Percentiles rank a stretch among this genome's conserved stretches.
Evolutionary conservation across 768 basidiomycete genomes (phyloP).

Genomic region (Mycena alexandri): DNA sequence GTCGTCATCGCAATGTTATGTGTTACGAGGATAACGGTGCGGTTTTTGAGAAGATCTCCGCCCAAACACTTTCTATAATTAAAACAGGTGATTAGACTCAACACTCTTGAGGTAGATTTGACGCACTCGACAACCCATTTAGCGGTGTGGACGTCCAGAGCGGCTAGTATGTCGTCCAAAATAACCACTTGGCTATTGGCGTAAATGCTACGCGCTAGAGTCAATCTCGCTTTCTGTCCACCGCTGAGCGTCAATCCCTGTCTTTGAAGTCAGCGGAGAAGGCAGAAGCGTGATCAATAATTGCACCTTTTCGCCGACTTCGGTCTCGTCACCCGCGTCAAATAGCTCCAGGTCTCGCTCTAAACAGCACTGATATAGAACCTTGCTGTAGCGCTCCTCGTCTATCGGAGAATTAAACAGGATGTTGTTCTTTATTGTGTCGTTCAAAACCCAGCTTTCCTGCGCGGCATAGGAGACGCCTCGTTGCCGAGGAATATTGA

Average conservation of each 20-base stretch:
- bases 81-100: no score
- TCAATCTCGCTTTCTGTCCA: slow-evolving; percentile 62
- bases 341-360: slow-evolving; percentile 80
- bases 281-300: slow-evolving; percentile 47
- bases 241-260: slow-evolving; percentile 46
- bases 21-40: slow-evolving; percentile 85
- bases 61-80: slow-evolving; percentile 72
- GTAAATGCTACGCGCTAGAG: slow-evolving; percentile 62
- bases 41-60: slow-evolving; percentile 81
- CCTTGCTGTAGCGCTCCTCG: slow-evolving; percentile 82
- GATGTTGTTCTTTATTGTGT: slow-evolving; percentile 86
- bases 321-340: slow-evolving; percentile 74
- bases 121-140: slow-evolving; percentile 76
- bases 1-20: slow-evolving; percentile 59
- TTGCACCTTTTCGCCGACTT: slow-evolving; percentile 77
- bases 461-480: slow-evolving; percentile 88
- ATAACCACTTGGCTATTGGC: slow-evolving; percentile 71
- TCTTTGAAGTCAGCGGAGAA: not conserved
- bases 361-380: slow-evolving; percentile 79
- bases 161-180: slow-evolving; percentile 79
- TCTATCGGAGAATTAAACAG: slow-evolving; percentile 84
- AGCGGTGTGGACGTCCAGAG: slow-evolving; percentile 82
- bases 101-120: no score
- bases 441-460: slow-evolving; percentile 88
- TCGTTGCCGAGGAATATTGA: slow-evolving; percentile 77